Evolutionary conservation across 1,139 yeast species (phyloP), one percentile per base, ranked within the genome.

Genomic region (Kodamaea arcana): DNA sequence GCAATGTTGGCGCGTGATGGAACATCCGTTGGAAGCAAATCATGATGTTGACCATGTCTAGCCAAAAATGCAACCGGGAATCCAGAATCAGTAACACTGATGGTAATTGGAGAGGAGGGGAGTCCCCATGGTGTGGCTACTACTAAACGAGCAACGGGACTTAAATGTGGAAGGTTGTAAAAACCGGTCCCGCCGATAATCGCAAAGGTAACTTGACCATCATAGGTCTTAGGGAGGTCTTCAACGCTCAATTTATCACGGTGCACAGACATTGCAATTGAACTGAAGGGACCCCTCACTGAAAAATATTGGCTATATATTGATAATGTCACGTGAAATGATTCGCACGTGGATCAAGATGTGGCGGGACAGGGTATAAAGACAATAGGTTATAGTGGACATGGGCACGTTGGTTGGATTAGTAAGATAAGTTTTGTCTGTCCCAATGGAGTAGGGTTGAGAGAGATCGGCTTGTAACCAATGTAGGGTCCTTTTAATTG

Each of bases 151-250:
- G 97, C 97, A 34, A 88, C 94, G 3, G 96, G 94, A 31, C 81
- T 75, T 43, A 90, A 69, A 38, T 86, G 79, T 29, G 84, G 87
- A 41, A 92, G 72, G 39, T 86, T 84, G 68, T 92, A 92, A 30
- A 92, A 74, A n/a, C 99, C 99, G 3, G 98, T 92, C 29, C 98
- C 98, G 26, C 98, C 98, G 56, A 92, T 92, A 45, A 92, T 78
- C 30, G 95, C 97, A 32, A 92, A 71, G 29, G 78, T 72, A 17
- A 92, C 86, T 25, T 58, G 58, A 31, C 60, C 62, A 14, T 11
- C 32, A 52, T 59, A 70, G 29, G 54, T 48, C 46, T 62, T 70
- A 11, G 76, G 75, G 43, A 69, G 60, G 21, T 47, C 42, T 15
- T 50, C 30, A 15, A 56, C 22, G 31, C 50, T 51, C 29, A 54